Conservation (phyloP, 768 basidiomycete species). For the Termitomyces sp. region DNA sequence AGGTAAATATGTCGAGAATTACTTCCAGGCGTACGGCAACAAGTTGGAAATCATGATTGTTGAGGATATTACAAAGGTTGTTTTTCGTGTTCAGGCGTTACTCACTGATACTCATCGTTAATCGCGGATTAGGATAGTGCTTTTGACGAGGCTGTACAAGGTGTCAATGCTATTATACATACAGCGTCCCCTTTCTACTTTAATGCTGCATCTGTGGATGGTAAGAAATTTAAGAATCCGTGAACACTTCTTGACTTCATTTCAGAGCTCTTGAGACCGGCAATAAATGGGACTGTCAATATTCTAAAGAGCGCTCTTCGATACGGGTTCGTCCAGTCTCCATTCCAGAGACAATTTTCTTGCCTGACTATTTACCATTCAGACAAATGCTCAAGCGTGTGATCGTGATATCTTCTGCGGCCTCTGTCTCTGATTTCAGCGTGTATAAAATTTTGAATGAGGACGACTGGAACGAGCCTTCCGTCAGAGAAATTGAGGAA, state of each 20-base stretch:
- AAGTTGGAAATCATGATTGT: conserved; percentile 21
- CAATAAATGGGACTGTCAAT: conserved; percentile 63
- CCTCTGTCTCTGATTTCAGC: conserved; percentile 31
- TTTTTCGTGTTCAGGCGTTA: not conserved
- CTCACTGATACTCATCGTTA: not conserved
- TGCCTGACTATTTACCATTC: not conserved
- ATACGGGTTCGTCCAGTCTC: conserved; percentile 33
- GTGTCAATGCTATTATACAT: conserved; percentile 58
- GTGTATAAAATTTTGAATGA: conserved; percentile 32
- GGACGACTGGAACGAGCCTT: conserved; percentile 53
- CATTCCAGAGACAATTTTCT: too few relatives aligned
- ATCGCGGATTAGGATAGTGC: conserved; percentile 36
- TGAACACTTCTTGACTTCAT: not conserved
- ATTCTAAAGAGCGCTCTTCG: conserved; percentile 55
- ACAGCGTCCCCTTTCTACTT: conserved; percentile 54
- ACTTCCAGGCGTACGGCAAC: conserved; percentile 16
- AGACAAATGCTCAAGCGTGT: conserved; percentile 43
- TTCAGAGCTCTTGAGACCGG: conserved; percentile 61
- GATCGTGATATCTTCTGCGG: conserved; percentile 55
- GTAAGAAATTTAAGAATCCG: not conserved
- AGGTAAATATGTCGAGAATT: conserved; percentile 15
- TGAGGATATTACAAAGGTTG: conserved; percentile 18
- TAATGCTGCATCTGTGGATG: conserved; percentile 32
- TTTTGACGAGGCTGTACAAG: conserved; percentile 68
- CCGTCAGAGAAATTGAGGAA: conserved; percentile 39